Evolutionary conservation across 768 basidiomycete species (phyloP).

Genomic region (Clathrus columnatus): DNA sequence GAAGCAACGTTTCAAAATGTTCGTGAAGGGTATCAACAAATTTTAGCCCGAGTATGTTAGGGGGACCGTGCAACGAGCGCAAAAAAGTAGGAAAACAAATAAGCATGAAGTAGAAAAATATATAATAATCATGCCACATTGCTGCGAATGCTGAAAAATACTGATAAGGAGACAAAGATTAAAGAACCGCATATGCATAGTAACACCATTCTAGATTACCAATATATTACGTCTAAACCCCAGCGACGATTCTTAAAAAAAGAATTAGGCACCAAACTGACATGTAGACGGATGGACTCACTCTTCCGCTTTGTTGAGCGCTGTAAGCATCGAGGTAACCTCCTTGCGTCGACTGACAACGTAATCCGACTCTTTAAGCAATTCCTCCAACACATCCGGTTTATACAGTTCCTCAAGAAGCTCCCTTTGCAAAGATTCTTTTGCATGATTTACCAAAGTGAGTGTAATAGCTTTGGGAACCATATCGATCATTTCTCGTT

Average conservation of each 20-base stretch:
- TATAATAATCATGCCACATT: not conserved
- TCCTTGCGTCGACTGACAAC: conserved; percentile 90
- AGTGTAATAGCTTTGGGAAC: conserved; percentile 92
- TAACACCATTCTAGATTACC: not conserved
- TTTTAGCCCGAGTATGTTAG: conserved; percentile 46
- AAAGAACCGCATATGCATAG: not conserved
- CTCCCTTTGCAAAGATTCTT: conserved; percentile 91
- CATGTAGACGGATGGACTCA: conserved; percentile 32
- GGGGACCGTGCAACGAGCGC: not conserved
- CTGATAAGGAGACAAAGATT: not conserved
- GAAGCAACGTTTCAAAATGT: conserved; percentile 91
- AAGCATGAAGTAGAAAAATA: not conserved
- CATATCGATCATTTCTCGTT: conserved; percentile 99
- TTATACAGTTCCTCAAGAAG: conserved; percentile 95
- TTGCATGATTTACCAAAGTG: conserved; percentile 86
- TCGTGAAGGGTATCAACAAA: conserved; percentile 73
- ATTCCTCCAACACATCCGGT: conserved; percentile 88
- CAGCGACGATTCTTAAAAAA: conserved; percentile 15
- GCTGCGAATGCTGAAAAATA: not conserved
- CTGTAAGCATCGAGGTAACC: conserved; percentile 85
- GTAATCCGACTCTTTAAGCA: conserved; percentile 90
- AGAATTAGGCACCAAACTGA: not conserved
- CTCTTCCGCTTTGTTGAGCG: conserved; percentile 96
- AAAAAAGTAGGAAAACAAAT: not conserved
- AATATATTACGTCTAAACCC: conserved; percentile 11